Conservation (phyloP, 1,284 basidiomycete species). For the Heterobasidion annosum region DNA sequence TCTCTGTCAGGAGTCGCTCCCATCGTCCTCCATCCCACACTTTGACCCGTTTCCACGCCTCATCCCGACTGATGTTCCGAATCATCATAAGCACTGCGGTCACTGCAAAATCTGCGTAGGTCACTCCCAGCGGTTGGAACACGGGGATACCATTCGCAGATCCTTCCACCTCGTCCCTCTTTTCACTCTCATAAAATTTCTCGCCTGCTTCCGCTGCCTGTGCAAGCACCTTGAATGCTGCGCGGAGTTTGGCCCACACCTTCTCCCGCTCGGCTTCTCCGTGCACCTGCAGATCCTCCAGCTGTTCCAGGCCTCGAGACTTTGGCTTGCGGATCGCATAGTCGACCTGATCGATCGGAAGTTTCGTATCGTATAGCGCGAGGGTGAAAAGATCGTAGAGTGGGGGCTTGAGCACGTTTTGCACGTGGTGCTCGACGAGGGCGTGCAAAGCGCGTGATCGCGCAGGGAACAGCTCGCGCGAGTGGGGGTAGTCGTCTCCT, state of each 20-base stretch:
- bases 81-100: too few species aligned
- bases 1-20: too few species aligned
- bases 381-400: slow-evolving; percentile 7
- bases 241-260: not conserved
- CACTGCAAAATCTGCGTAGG: too few species aligned
- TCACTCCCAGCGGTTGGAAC: too few species aligned
- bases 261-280: not conserved
- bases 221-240: not conserved
- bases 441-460: slow-evolving; percentile 7
- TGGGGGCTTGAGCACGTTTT: slow-evolving; percentile 1
- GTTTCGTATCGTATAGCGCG: slow-evolving; percentile 11
- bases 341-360: slow-evolving; percentile 7
- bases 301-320: not conserved
- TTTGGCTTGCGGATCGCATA: slow-evolving; percentile 6
- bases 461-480: slow-evolving; percentile 4
- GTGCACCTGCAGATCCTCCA: not conserved
- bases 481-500: not conserved
- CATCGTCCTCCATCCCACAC: too few species aligned
- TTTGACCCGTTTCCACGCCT: too few species aligned
- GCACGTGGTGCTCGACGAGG: slow-evolving; percentile 8
- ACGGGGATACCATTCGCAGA: too few species aligned
- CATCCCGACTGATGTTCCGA: too few species aligned
- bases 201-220: not conserved
- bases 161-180: too few species aligned
- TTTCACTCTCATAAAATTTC: not conserved